Evolutionary conservation across 495 filamentous ascomycete genomes (phyloP).

Genomic region (Penicillium coprophilum): DNA sequence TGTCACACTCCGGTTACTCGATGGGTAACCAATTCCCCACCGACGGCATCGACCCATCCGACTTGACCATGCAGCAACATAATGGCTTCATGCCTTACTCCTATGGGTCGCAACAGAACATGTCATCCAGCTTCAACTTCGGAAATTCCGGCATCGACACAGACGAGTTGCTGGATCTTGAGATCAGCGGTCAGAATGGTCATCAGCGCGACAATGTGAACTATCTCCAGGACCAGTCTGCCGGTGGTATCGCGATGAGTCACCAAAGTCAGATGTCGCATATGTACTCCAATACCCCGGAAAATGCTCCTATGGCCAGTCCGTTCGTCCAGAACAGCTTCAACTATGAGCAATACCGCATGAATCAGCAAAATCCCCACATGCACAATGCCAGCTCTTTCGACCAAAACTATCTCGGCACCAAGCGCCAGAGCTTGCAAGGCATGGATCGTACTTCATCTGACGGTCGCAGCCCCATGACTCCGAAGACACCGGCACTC

Average conservation of each 20-base stretch:
- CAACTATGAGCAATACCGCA: slow-evolving; percentile 66
- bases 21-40: slow-evolving; percentile 68
- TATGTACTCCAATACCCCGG: slow-evolving; percentile 81
- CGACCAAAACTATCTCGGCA: slow-evolving; percentile 50
- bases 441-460: slow-evolving; percentile 69
- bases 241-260: slow-evolving; percentile 47
- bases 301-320: slow-evolving; percentile 82
- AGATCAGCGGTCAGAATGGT: slow-evolving; percentile 49
- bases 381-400: slow-evolving; percentile 51
- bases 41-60: slow-evolving; percentile 79
- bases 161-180: slow-evolving; percentile 53
- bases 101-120: slow-evolving; percentile 51
- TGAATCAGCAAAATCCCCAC: slow-evolving; percentile 58
- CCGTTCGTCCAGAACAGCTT: slow-evolving; percentile 76
- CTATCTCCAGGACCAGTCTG: slow-evolving; percentile 48
- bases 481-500: slow-evolving; percentile 69
- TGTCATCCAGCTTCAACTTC: slow-evolving; percentile 53
- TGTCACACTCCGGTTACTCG: slow-evolving; percentile 58
- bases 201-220: slow-evolving; percentile 42
- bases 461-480: slow-evolving; percentile 72
- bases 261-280: slow-evolving; percentile 62
- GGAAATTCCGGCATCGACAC: slow-evolving; percentile 56
- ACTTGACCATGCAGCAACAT: slow-evolving; percentile 68
- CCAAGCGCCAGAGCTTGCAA: slow-evolving; percentile 59
- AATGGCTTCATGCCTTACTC: slow-evolving; percentile 51